Conservation (phyloP, 73 alveolate species). For the Tetrahymena thermophila region DNA sequence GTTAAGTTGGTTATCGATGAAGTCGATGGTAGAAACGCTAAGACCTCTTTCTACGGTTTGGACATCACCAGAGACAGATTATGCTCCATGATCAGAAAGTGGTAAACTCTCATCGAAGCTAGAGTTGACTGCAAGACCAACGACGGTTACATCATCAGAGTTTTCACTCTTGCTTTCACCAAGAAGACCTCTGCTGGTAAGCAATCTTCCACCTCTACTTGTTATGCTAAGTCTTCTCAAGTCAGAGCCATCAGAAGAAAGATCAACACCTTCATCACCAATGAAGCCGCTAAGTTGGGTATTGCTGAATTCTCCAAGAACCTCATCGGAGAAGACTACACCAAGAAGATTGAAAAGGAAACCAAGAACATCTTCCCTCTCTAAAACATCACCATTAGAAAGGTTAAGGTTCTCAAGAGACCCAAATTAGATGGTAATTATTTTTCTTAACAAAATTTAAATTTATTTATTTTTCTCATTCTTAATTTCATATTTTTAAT, state of each 20-base stretch:
- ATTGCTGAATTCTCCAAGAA: constrained; percentile 70
- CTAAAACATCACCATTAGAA: constrained; percentile 80
- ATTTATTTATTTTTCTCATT: neutral
- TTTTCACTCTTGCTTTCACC: constrained; percentile 90
- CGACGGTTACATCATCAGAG: constrained; percentile 83
- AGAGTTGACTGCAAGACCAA: constrained; percentile 78
- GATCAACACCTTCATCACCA: constrained; percentile 76
- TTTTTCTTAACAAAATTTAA: neutral
- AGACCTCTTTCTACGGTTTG: constrained; percentile 88
- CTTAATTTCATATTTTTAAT: neutral
- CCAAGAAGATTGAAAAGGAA: constrained; percentile 74
- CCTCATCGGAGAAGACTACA: constrained; percentile 58
- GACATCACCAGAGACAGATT: constrained; percentile 89
- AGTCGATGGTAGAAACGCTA: constrained; percentile 82
- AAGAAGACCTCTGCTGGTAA: constrained; percentile 49
- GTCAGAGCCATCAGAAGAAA: constrained; percentile 84
- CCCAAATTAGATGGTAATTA: constrained; percentile 76
- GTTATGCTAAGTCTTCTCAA: constrained; percentile 85
- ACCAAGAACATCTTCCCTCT: constrained; percentile 87
- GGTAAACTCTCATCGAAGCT: constrained; percentile 92
- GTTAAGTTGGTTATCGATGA: constrained; percentile 93
- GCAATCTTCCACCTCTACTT: constrained; percentile 40
- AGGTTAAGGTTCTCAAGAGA: constrained; percentile 90
- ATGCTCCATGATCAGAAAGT: constrained; percentile 86
- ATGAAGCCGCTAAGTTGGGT: constrained; percentile 66